Base-by-base conservation (phyloP, 2,329 filamentous ascomycete species). In the Penicillium sclerotiorum region DNA sequence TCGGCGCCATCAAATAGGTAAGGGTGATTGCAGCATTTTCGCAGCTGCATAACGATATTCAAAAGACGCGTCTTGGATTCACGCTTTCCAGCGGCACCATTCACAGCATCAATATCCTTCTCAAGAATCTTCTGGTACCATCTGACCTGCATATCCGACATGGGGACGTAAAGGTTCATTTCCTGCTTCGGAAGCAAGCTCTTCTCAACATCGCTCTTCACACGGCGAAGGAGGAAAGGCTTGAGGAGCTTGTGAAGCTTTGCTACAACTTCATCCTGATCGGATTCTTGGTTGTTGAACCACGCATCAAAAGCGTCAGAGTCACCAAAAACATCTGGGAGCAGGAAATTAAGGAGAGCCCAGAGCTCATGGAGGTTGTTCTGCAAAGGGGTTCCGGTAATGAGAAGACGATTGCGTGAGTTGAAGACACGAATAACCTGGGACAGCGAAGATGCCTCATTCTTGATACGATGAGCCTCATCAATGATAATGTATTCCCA, bases 401-500 rank as follows among this genome's bases (percentile, higher is more conserved):
- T 99, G 53, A 99, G 81, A 25, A 99, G 81, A 44, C 94, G 87
- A 69, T 97, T 97, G 67, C 94, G 85, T 5, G 94, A 99, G 73
- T 92, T 90, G 79, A 99, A 99, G 45, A 96, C 78, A 60, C 94
- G 90, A 58, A 99, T 96, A 59, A 97, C 95, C 66, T 97, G 93
- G 3, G 94, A 92, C 3, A 99, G 80, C 0, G 94, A 96, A 0
- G 94, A 99, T 71, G 97, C 91, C 69, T 99, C 94, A 73, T 99
- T 99, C 79, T 99, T 99, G 82, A 99, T 99, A 53, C 94, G 90
- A 72, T 99, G 94, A 2, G 94, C 87, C 75, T 99, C 94, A 64
- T 99, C 94, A 57, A 99, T 96, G 61, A 99, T 96, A 72, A 99
- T 99, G 73, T 99, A 99, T 71, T 99, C 93, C 94, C 94, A 99